A percentile compares a stretch with the other conserved stretches of the same genome.
Conservation (phyloP, 345 rosid genomes). For the Lepidium africanum region DNA sequence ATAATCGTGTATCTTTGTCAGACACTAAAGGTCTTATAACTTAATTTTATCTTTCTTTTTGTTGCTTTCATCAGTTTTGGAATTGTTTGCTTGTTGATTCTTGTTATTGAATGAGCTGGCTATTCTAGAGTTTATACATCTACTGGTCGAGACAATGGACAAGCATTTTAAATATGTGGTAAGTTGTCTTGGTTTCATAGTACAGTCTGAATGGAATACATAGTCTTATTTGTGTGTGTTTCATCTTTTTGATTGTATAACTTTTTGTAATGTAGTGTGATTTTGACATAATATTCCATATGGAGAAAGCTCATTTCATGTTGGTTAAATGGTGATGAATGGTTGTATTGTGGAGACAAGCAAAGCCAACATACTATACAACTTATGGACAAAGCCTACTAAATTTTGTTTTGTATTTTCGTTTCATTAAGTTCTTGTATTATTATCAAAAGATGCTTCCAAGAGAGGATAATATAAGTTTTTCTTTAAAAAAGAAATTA, state of each 20-base stretch:
- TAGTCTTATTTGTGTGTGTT: too few species aligned
- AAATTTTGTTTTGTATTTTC: constrained; percentile 5
- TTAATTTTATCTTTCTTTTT: neutral
- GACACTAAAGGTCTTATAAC: neutral
- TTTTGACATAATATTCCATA: constrained; percentile 96
- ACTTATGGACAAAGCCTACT: constrained; percentile 79
- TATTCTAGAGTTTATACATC: too few species aligned
- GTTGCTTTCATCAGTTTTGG: neutral
- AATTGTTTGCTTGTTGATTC: neutral
- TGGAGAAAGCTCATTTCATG: constrained; percentile 99
- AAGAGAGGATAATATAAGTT: neutral
- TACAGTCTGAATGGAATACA: too few species aligned
- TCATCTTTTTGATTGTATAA: too few species aligned
- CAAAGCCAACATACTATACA: constrained; percentile 79
- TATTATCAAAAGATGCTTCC: neutral
- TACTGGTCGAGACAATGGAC: too few species aligned
- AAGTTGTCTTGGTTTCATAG: constrained; percentile 18
- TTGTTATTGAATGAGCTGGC: constrained; percentile 76
- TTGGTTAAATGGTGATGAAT: constrained; percentile 96
- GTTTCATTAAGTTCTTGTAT: constrained; percentile 4
- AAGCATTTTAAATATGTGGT: constrained; percentile 97
- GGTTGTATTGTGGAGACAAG: constrained; percentile 92
- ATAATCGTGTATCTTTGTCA: neutral
- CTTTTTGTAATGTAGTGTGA: constrained; percentile 67
- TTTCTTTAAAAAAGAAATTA: neutral